phyloP scores from a whole-genome alignment of 2,329 filamentous ascomycete species.

The Sclerotinia borealis region DNA sequence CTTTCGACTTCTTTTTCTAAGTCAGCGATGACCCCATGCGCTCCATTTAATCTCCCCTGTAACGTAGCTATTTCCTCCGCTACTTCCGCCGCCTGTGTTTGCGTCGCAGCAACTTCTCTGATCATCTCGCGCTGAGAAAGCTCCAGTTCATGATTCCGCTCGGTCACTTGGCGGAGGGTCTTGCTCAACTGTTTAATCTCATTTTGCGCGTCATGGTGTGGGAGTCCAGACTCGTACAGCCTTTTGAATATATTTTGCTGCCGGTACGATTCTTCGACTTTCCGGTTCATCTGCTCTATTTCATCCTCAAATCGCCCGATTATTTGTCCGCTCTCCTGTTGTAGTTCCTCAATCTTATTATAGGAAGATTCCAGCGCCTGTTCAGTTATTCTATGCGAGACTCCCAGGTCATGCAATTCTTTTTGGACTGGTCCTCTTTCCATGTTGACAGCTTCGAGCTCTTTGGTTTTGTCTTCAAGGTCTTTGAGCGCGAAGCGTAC shows the following conservation, averaged over 20 bases:
- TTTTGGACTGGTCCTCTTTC: not conserved
- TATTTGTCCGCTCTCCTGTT: not conserved
- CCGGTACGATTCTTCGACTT: not conserved
- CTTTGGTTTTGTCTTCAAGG: not conserved
- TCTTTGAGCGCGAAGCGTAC: not conserved
- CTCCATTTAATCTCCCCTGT: constrained; percentile 6
- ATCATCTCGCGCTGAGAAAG: not conserved
- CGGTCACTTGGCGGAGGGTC: no score
- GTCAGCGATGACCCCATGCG: not conserved
- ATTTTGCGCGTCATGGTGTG: not conserved
- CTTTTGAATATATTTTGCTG: not conserved
- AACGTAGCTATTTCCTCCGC: not conserved
- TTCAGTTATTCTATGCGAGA: not conserved
- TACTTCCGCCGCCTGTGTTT: constrained; percentile 3
- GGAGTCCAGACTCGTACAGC: not conserved
- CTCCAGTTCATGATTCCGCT: not conserved
- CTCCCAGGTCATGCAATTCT: no score
- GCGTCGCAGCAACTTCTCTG: not conserved
- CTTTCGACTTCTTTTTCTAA: not conserved
- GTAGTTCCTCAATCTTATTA: not conserved
- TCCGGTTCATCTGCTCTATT: not conserved
- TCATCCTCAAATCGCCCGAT: not conserved
- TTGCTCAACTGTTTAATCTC: not conserved
- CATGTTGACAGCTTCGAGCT: not conserved
- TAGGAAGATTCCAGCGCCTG: not conserved